Evolutionary conservation across 495 filamentous ascomycete genomes (phyloP), one percentile per base, ranked within the genome.

Genomic region (Chaetomium cochliodes): DNA sequence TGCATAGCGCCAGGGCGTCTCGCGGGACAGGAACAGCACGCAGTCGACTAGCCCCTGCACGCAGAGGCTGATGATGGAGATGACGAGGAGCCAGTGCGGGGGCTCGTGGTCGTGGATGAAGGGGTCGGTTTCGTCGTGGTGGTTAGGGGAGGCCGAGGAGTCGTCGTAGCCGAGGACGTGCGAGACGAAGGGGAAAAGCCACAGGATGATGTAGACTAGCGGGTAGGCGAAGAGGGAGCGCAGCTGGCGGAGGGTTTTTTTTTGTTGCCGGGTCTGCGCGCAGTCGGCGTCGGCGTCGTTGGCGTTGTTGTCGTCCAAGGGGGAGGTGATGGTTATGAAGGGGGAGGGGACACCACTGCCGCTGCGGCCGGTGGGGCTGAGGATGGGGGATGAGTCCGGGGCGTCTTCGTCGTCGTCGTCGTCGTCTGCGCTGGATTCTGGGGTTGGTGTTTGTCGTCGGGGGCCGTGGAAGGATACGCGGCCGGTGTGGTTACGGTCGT

Each of bases 161-260:
- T 88, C 81, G 57, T 82, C 78, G 74, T 87, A 90, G 46, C 81
- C 79, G 44, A 86, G 68, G 58, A 82, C 78, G 72, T 91, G 85
- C 26, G 77, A 78, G 16, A 87, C 74, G 70, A 92, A 90, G 15
- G 90, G 88, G n/a, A 86, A 73, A 42, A 88, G 71, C 90, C 90
- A 92, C 74, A 89, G 83, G 28, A 86, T 67, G n/a, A 87, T 79
- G 77, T 92, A 92, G 56, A 87, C 78, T 16, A 86, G 69, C 8
- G 90, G 90, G 73, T 92, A 92, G 53, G 88, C 84, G 70, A 92
- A 89, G 3, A 92, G 75, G 33, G 87, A 79, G 51, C 87, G 82
- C 13, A 92, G 78, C 67, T 92, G 90, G 6, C 86, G 83, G 41
- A 81, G 82, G 64, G 89, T 88, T 54, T 80, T 81, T 46, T 81